Percentiles rank a stretch among this genome's conserved stretches.
Conservation (phyloP, 129 eudicot genomes). For the Chrysanthemum makinoi region DNA sequence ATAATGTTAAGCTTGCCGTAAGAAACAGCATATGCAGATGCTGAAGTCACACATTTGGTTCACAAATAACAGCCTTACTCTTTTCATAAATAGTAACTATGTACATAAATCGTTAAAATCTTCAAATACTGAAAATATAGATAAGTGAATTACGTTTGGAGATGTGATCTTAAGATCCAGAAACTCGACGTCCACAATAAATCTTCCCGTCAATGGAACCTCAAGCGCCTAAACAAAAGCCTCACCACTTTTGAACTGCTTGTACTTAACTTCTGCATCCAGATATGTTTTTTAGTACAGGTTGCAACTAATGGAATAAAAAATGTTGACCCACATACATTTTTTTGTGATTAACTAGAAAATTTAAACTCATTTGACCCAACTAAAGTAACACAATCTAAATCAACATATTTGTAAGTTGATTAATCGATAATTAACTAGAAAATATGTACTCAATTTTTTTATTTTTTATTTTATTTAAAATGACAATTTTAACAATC, state of each 20-base stretch:
- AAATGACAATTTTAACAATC: too few species aligned
- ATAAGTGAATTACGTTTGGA: conserved; percentile 44
- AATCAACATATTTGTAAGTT: not conserved
- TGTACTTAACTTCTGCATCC: conserved; percentile 72
- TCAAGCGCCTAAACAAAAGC: conserved; percentile 87
- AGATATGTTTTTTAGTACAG: not conserved
- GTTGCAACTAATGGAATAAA: too few species aligned
- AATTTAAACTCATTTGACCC: not conserved
- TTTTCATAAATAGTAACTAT: conserved; percentile 6
- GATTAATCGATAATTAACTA: not conserved
- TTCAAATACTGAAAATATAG: not conserved
- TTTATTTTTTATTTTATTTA: too few species aligned
- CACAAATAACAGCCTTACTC: not conserved
- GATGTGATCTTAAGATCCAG: conserved; percentile 72
- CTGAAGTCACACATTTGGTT: conserved; percentile 24
- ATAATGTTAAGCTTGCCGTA: not conserved
- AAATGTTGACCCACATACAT: too few species aligned
- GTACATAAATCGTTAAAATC: not conserved
- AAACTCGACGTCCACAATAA: conserved; percentile 91
- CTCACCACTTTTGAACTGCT: conserved; percentile 58
- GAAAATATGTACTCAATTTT: too few species aligned
- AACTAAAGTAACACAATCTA: not conserved
- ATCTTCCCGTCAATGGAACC: conserved; percentile 71
- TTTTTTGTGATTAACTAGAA: too few species aligned
- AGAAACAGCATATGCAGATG: conserved; percentile 14